Evolutionary conservation across 129 eudicot species (phyloP).

Genomic region (Lactuca sativa): DNA sequence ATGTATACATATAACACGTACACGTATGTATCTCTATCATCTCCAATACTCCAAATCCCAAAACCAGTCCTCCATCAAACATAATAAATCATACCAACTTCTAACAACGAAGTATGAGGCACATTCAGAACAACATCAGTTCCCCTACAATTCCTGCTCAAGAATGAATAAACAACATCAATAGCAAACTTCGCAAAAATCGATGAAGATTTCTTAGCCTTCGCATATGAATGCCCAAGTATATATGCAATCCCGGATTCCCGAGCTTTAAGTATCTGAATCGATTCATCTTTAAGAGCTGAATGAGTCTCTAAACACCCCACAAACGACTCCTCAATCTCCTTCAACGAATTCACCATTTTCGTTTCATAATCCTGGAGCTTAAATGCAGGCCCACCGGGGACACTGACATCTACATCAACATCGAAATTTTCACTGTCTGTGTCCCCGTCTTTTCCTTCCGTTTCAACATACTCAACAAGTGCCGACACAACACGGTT

Average conservation of each 20-base stretch:
- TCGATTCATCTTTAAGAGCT: conserved; percentile 36
- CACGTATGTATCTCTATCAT: conserved; percentile 11
- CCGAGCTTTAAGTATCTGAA: conserved; percentile 45
- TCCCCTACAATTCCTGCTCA: conserved; percentile 57
- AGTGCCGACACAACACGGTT: conserved; percentile 38
- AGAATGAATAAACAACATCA: conserved; percentile 46
- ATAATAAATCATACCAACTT: conserved; percentile 63
- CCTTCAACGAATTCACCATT: conserved; percentile 31
- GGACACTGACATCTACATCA: not conserved
- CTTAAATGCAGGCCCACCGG: conserved; percentile 10
- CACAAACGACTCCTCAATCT: conserved; percentile 28
- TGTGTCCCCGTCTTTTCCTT: conserved; percentile 23
- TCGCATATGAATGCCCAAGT: conserved; percentile 53
- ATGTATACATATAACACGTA: not conserved
- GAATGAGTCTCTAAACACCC: conserved; percentile 28
- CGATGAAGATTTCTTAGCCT: conserved; percentile 51
- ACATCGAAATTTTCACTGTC: conserved; percentile 23
- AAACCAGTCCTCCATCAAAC: conserved; percentile 27
- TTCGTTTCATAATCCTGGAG: conserved; percentile 35
- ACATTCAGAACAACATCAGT: conserved; percentile 48
- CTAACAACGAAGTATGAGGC: conserved; percentile 55
- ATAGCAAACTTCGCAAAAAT: conserved; percentile 48
- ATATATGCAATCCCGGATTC: conserved; percentile 58
- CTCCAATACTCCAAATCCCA: not conserved
- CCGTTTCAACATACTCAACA: conserved; percentile 42